Evolutionary conservation across 2,329 filamentous ascomycete genomes (phyloP).

Genomic region (Lasiodiplodia sp.): DNA sequence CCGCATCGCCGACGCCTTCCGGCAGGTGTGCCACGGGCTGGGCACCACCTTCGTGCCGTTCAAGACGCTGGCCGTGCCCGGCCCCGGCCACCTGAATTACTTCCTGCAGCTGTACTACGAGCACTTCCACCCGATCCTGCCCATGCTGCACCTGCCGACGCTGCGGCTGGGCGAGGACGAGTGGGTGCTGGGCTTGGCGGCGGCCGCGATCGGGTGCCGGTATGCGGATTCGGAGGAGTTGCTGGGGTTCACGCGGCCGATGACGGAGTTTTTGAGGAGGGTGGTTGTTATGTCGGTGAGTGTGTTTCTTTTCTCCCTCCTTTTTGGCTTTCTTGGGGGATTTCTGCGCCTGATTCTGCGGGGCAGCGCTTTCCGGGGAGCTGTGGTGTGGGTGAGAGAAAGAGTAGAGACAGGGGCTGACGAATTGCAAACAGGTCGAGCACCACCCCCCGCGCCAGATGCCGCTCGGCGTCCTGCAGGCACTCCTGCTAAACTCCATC

Average conservation of each 20-base stretch:
- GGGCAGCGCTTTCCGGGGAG: no score
- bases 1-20: conserved; percentile 4
- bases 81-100: conserved; percentile 16
- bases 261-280: conserved; percentile 25
- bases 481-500: conserved; percentile 3
- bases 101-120: conserved; percentile 27
- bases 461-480: conserved; percentile 15
- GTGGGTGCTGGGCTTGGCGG: conserved; percentile 13
- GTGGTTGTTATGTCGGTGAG: conserved; percentile 19
- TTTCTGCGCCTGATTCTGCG: no score
- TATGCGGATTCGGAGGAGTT: conserved; percentile 22
- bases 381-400: no score
- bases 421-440: neutral
- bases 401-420: neutral
- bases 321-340: neutral
- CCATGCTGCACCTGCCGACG: conserved; percentile 22
- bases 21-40: conserved; percentile 16
- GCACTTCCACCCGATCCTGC: conserved; percentile 24
- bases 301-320: neutral
- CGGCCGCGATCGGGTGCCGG: conserved; percentile 11
- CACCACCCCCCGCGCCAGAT: conserved; percentile 20
- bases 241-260: neutral
- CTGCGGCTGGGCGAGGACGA: conserved; percentile 10
- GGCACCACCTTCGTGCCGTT: conserved; percentile 11
- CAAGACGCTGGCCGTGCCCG: conserved; percentile 10